phyloP scores from a whole-genome alignment of 768 basidiomycete species.

The Lepiota subincarnata region DNA sequence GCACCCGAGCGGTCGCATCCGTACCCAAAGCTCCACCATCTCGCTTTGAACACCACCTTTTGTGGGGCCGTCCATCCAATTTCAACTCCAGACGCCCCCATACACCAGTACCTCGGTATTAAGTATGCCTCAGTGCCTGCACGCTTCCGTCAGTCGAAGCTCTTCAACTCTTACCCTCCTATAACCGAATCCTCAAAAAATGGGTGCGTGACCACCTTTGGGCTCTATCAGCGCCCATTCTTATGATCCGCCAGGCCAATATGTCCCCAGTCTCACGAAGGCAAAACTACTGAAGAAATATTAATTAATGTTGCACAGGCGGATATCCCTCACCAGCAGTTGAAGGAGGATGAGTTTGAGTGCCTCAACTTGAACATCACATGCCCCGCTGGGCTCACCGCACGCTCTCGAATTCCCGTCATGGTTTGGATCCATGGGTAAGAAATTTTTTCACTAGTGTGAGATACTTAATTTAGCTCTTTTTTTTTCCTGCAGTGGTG shows the following conservation, averaged over 20 bases:
- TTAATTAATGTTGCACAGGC: slow-evolving; percentile 55
- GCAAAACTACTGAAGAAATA: slow-evolving; percentile 50
- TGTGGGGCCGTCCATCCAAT: slow-evolving; percentile 57
- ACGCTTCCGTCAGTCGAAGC: slow-evolving; percentile 70
- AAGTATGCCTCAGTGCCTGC: slow-evolving; percentile 73
- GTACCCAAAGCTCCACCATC: slow-evolving; percentile 43
- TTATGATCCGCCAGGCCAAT: slow-evolving; percentile 49
- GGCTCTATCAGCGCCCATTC: not conserved
- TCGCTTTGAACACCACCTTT: slow-evolving; percentile 59
- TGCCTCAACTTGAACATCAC: slow-evolving; percentile 81
- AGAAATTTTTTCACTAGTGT: slow-evolving; percentile 12
- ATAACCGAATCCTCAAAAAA: slow-evolving; percentile 59
- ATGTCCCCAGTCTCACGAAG: slow-evolving; percentile 57
- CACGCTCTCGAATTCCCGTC: slow-evolving; percentile 59
- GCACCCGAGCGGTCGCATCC: slow-evolving; percentile 17
- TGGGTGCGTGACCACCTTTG: slow-evolving; percentile 44
- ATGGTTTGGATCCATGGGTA: slow-evolving; percentile 90
- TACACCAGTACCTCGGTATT: slow-evolving; percentile 75
- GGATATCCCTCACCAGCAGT: slow-evolving; percentile 47
- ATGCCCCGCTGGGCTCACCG: slow-evolving; percentile 54
- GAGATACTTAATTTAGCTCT: slow-evolving; percentile 6
- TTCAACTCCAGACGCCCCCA: slow-evolving; percentile 49
- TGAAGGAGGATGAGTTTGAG: slow-evolving; percentile 71
- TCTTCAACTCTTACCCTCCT: slow-evolving; percentile 53
- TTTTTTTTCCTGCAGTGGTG: slow-evolving; percentile 43